Evolutionary conservation across 352 stramenopile species (phyloP), one percentile per base, ranked within the genome.

Genomic region (Phytophthora tubulina): DNA sequence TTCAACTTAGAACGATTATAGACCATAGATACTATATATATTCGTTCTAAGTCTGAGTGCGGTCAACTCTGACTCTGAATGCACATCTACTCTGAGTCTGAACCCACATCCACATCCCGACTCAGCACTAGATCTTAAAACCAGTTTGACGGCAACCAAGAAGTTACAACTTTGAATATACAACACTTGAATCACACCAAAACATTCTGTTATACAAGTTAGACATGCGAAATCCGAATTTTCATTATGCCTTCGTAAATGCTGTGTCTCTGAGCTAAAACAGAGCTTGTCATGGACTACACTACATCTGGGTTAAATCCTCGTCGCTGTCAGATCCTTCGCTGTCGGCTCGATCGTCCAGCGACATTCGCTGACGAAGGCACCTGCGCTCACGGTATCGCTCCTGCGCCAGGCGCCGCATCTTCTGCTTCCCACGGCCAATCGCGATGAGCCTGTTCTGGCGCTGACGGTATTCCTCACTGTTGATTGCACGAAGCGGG

Each of bases 281-380:
- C 9, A 45, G n/a, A n/a, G n/a, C n/a, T n/a, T n/a, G 15, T 21
- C 51, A 6, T 35, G 6, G 46, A 8, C 33, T 58, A 58, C n/a
- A 35, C 53, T 61, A 61, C 38, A 60, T 27, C 39, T 61, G 53
- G 11, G 13, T 61, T n/a, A 17, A 30, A 50, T 50, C 6, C 1
- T 35, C 27, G 14, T 50, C 38, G 6, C n/a, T n/a, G n/a, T n/a
- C n/a, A n/a, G n/a, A n/a, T n/a, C 31, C 27, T 6, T 50, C 53
- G 13, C 21, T 38, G n/a, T 30, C 53, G 27, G 14, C 11, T 30
- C 30, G 53, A 2, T 41, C 38, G 14, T 50, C 27, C 8, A 41
- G 53, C 27, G 21, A 49, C n/a, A n/a, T n/a, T n/a, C n/a, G n/a
- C n/a, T n/a, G n/a, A n/a, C n/a, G n/a, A n/a, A n/a, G n/a, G n/a